Evolutionary conservation across 331 rosid species (phyloP).

Genomic region (Pyracantha coccinea): DNA sequence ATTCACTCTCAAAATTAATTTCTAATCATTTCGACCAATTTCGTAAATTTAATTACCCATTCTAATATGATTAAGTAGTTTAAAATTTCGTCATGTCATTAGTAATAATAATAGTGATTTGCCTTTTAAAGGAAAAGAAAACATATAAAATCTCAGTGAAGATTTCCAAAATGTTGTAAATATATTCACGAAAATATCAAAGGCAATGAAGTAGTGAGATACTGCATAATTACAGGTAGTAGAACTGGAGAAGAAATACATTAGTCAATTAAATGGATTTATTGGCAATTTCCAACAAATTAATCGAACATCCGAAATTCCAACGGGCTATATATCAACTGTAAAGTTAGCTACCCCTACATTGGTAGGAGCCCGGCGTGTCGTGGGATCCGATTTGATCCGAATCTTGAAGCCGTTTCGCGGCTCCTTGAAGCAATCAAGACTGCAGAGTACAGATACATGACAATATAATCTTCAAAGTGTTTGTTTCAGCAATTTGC

Average conservation of each 20-base stretch:
- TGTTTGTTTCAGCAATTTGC: conserved; percentile 2
- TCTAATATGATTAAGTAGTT: no score
- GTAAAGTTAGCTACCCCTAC: background rate
- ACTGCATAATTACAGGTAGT: background rate
- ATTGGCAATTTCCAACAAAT: conserved; percentile 2
- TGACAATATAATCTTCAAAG: background rate
- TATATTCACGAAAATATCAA: background rate
- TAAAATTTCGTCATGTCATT: no score
- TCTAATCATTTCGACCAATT: no score
- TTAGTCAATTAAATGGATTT: background rate
- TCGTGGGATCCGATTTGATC: background rate
- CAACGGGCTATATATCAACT: background rate
- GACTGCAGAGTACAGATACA: background rate
- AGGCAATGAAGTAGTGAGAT: background rate
- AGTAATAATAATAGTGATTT: no score
- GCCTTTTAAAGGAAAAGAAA: background rate
- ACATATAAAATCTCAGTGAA: background rate
- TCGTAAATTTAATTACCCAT: no score
- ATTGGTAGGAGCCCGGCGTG: background rate
- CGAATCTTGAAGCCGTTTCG: background rate
- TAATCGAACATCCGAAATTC: background rate
- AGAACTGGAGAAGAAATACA: background rate
- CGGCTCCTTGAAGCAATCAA: background rate
- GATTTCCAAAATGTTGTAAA: background rate
- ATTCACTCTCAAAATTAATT: no score